These are phyloP conservation scores for Ascochyta pisi DNA, from an alignment of 2,329 filamentous ascomycete genomes.

Conservation along the genomic window DNA sequence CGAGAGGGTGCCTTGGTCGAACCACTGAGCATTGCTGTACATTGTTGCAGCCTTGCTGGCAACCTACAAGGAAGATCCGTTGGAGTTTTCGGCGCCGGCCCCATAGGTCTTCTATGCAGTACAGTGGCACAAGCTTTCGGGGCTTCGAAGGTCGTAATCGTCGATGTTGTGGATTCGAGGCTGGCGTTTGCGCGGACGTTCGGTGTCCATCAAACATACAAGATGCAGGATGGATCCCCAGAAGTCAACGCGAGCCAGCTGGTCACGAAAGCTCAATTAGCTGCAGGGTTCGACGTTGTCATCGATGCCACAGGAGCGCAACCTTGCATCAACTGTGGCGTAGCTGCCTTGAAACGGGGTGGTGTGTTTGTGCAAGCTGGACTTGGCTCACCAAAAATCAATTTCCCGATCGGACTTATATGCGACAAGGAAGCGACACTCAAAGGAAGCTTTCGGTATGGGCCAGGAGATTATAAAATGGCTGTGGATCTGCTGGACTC, in stretches of 20 bases:
- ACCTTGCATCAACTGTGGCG: slow-evolving; percentile 27
- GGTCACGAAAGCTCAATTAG: neutral
- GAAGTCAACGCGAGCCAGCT: slow-evolving; percentile 16
- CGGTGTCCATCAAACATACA: slow-evolving; percentile 17
- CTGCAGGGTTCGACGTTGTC: slow-evolving; percentile 25
- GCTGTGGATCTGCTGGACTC: slow-evolving; percentile 23
- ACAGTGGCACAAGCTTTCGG: slow-evolving; percentile 23
- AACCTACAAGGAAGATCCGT: slow-evolving; percentile 19
- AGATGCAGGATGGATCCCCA: slow-evolving; percentile 12
- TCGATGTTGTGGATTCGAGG: slow-evolving; percentile 17
- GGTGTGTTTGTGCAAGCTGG: slow-evolving; percentile 34
- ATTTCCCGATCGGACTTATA: slow-evolving; percentile 31
- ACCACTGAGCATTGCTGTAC: slow-evolving; percentile 36
- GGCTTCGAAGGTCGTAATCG: slow-evolving; percentile 9
- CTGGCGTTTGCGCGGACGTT: slow-evolving; percentile 18
- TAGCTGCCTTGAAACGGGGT: slow-evolving; percentile 22
- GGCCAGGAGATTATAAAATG: slow-evolving; percentile 35
- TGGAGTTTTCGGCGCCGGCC: slow-evolving; percentile 23
- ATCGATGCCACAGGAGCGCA: slow-evolving; percentile 36
- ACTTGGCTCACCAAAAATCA: slow-evolving; percentile 23
- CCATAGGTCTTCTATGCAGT: slow-evolving; percentile 23
- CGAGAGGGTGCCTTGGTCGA: slow-evolving; percentile 38
- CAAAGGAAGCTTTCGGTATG: slow-evolving; percentile 40
- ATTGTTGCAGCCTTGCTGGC: slow-evolving; percentile 52
- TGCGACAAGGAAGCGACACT: slow-evolving; percentile 36